Conservation (phyloP, 768 basidiomycete genomes). For the Boletales sp. region DNA sequence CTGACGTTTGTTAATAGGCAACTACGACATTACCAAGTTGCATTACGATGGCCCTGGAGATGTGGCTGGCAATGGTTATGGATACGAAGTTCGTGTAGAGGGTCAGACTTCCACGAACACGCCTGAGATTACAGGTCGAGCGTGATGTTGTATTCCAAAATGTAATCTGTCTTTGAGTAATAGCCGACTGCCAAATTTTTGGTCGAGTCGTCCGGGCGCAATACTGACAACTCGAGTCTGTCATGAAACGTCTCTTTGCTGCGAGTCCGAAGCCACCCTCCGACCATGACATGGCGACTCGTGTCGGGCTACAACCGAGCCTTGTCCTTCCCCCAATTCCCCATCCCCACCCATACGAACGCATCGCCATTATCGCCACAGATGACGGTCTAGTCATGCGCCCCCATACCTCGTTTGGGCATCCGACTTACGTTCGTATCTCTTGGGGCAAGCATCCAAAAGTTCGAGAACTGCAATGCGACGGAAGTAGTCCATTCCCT, state of each 20-base stretch:
- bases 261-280: conserved; percentile 7
- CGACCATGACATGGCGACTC: conserved; percentile 7
- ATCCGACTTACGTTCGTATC: conserved; percentile 43
- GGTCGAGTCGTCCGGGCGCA: background rate
- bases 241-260: conserved; percentile 33
- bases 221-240: too few species aligned
- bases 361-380: conserved; percentile 60
- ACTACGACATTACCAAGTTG: conserved; percentile 87
- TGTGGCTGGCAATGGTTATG: conserved; percentile 72
- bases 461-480: conserved; percentile 47
- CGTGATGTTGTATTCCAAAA: conserved; percentile 26
- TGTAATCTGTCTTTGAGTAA: conserved; percentile 11
- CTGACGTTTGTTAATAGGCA: conserved; percentile 49
- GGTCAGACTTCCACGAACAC: conserved; percentile 53
- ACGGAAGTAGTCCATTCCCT: conserved; percentile 28
- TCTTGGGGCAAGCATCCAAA: conserved; percentile 56
- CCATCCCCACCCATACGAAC: conserved; percentile 71
- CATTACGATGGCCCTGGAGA: conserved; percentile 87
- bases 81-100: conserved; percentile 69
- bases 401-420: conserved; percentile 41
- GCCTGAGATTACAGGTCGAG: conserved; percentile 32
- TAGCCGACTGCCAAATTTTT: background rate
- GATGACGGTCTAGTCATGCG: conserved; percentile 64
- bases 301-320: conserved; percentile 51
- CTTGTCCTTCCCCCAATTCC: conserved; percentile 63